Percentiles rank a stretch among this genome's conserved stretches.
These are phyloP conservation scores for Lathyrus tuberosus DNA, from an alignment of 306 rosid genomes.

Conservation along the genomic window DNA sequence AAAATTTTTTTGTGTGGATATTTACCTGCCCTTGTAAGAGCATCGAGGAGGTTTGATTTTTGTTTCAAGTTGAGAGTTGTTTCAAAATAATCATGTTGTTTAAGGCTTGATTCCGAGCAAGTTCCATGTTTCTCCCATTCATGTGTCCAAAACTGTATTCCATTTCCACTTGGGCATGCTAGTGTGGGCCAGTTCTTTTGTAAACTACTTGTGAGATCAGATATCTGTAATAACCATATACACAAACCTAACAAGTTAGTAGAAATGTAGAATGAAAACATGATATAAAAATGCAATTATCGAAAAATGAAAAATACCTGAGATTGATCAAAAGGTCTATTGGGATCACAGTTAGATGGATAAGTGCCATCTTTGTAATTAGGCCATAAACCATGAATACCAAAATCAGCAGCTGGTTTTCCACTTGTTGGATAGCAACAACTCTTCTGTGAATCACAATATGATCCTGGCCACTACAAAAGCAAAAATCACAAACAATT, in stretches of 20 bases:
- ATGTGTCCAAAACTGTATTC: too few relatives aligned
- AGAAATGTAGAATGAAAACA: neutral
- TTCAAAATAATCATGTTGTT: too few relatives aligned
- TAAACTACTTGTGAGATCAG: constrained; percentile 34
- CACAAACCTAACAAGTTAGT: neutral
- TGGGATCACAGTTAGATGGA: constrained; percentile 75
- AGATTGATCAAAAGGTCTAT: constrained; percentile 51
- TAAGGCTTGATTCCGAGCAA: too few relatives aligned
- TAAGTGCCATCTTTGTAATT: constrained; percentile 65
- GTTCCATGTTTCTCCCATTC: too few relatives aligned
- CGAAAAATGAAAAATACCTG: constrained; percentile 45
- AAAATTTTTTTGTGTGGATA: too few relatives aligned
- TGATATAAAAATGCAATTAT: neutral
- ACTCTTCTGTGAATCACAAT: constrained; percentile 63
- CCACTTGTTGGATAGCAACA: constrained; percentile 85
- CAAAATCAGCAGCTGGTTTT: constrained; percentile 71
- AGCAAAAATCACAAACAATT: neutral
- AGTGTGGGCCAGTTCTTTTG: constrained; percentile 70
- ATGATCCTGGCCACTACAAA: constrained; percentile 91
- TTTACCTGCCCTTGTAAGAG: constrained; percentile 58
- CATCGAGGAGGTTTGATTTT: constrained; percentile 53
- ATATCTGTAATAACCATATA: constrained; percentile 23
- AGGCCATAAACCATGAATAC: constrained; percentile 90
- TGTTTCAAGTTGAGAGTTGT: constrained; percentile 56
- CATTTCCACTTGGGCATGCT: too few relatives aligned